Evolutionary conservation across 1,284 basidiomycete species (phyloP).

Genomic region (Cutaneotrichosporon curvatum): DNA sequence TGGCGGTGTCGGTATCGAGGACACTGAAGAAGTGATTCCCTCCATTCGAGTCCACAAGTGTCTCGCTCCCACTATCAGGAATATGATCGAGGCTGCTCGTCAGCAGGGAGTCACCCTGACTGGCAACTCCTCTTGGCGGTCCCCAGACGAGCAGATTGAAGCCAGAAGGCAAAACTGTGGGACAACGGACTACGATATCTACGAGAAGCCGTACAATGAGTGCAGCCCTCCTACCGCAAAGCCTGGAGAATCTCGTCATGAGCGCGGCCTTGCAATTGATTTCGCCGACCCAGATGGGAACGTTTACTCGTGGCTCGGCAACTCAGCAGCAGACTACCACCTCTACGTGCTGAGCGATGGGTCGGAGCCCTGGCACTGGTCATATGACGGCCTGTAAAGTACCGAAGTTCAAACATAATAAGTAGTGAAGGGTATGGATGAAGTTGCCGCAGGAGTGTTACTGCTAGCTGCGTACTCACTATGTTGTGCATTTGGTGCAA

Average conservation of each 20-base stretch:
- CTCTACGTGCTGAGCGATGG: background rate
- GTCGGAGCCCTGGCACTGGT: slow-evolving; percentile 9
- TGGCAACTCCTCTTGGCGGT: slow-evolving; percentile 4
- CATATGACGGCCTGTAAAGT: slow-evolving; percentile 10
- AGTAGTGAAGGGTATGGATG: too few relatives aligned
- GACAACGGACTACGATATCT: slow-evolving; percentile 4
- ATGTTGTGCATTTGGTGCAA: too few relatives aligned
- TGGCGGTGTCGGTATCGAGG: slow-evolving; percentile 29
- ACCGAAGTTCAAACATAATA: too few relatives aligned
- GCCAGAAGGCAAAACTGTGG: slow-evolving; percentile 6
- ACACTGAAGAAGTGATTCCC: slow-evolving; percentile 54
- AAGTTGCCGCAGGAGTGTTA: too few relatives aligned
- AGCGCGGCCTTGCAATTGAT: slow-evolving; percentile 10
- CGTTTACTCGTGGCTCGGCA: slow-evolving; percentile 2
- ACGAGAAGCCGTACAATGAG: slow-evolving; percentile 1
- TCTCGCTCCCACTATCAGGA: background rate
- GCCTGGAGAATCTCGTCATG: slow-evolving; percentile 4
- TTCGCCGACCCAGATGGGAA: too few relatives aligned
- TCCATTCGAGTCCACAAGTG: slow-evolving; percentile 8
- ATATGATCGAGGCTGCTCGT: slow-evolving; percentile 3
- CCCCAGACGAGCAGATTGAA: background rate
- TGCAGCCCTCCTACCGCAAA: slow-evolving; percentile 2
- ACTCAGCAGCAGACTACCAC: slow-evolving; percentile 3
- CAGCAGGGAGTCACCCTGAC: background rate
- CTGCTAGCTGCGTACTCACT: too few relatives aligned